Base-by-base conservation (phyloP, 495 filamentous ascomycete species). In the Schizothecium vesticola region DNA sequence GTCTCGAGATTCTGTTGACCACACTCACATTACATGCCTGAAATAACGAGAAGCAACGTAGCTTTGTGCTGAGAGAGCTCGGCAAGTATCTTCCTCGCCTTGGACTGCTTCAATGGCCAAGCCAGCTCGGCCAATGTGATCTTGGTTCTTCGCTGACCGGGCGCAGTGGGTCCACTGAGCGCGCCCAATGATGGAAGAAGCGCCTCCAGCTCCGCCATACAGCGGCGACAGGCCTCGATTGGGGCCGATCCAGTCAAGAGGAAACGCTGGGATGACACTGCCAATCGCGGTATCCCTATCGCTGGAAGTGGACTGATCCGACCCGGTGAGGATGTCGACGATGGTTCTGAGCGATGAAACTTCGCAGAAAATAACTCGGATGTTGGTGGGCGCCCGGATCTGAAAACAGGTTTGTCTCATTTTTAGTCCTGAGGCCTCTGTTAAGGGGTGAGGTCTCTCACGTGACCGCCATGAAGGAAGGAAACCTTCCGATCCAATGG, bases 71-170 rank as follows among this genome's bases (percentile, higher is more conserved):
- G 69, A 19, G 61, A 57, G 57, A 79, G 68, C 28, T 69, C 63
- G 28, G 69, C 70, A 1, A 79, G 63, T 12, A 77, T 60, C 19
- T 72, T 71, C 55, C 65, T 63, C 6, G 72, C 74, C 31, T 70
- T 71, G 36, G 59, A 68, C 51, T 71, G 66, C 56, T 75, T 77
- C 1, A 72, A 59, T 8, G 77, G 74, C 75, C 75, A 79, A 0
- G 73, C 73, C 19, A 70, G 58, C 21, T 36, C 5, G 7, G 66
- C 65, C 0, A 68, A 24, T n/a, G 63, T 66, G 6, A 64, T n/a
- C n/a, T n/a, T n/a, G n/a, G n/a, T 7, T 21, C 22, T 28, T 61
- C 24, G 24, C 28, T 7, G 24, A 13, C 28, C 19, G 24, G 12
- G 21, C 58, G 58, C 58, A 60, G 12, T 23, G 11, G 33, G 9